Conservation (phyloP, 305 asterid species). For the Fraxinus greggii region DNA sequence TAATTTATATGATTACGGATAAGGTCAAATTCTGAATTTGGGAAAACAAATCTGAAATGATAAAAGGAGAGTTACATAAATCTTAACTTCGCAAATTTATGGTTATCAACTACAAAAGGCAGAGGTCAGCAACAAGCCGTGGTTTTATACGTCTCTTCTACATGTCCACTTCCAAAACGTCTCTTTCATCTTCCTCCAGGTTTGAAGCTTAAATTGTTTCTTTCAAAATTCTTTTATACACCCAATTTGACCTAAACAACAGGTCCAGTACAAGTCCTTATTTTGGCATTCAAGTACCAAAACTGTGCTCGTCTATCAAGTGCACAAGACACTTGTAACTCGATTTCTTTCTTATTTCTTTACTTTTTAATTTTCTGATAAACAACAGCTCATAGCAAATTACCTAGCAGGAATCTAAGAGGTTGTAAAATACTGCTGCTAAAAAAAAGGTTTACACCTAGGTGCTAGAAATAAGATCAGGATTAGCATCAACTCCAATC, state of each 20-base stretch:
- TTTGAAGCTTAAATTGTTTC: neutral
- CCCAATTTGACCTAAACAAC: neutral
- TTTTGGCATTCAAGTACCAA: neutral
- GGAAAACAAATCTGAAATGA: neutral
- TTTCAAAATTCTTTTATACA: neutral
- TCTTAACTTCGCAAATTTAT: neutral
- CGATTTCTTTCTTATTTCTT: neutral
- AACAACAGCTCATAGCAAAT: neutral
- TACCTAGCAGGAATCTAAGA: neutral
- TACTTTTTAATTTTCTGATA: neutral
- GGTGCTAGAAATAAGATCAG: neutral
- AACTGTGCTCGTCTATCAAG: neutral
- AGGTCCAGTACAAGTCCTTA: neutral
- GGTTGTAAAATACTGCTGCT: neutral
- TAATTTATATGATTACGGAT: neutral
- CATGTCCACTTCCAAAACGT: neutral
- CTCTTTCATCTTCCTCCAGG: neutral
- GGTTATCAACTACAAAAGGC: neutral
- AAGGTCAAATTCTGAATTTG: neutral
- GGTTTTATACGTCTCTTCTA: neutral
- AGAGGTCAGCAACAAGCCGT: neutral
- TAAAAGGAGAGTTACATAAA: neutral
- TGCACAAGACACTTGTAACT: neutral
- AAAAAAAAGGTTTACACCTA: neutral
- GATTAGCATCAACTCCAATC: neutral